A percentile compares a stretch with the other conserved stretches of the same genome.
Evolutionary conservation across 768 basidiomycete species (phyloP).

Genomic region (Paxillus ammoniavirescens): DNA sequence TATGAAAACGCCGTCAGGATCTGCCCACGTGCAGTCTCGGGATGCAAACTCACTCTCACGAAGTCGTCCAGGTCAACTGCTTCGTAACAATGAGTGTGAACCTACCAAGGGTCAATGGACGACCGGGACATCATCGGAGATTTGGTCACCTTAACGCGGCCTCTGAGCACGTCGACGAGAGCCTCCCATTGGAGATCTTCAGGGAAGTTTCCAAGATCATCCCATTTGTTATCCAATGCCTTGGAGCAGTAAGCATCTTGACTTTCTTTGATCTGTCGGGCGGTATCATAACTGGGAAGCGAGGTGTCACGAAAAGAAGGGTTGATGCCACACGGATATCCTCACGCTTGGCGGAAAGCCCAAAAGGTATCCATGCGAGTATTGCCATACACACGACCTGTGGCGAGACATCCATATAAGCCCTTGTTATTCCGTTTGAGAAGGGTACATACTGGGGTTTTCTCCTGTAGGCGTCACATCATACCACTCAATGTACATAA

Average conservation of each 20-base stretch:
- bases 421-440: neutral
- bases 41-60: slow-evolving; percentile 50
- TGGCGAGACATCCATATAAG: neutral
- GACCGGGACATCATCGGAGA: neutral
- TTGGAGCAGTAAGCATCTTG: slow-evolving; percentile 57
- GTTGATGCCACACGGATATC: neutral
- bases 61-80: slow-evolving; percentile 69
- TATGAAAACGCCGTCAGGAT: slow-evolving; percentile 1
- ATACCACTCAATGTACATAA: neutral
- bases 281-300: slow-evolving; percentile 45
- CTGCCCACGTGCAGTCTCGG: neutral
- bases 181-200: slow-evolving; percentile 73
- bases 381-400: slow-evolving; percentile 29
- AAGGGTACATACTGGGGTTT: slow-evolving; percentile 39
- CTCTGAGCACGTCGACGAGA: slow-evolving; percentile 80
- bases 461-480: slow-evolving; percentile 35
- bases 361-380: slow-evolving; percentile 49
- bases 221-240: slow-evolving; percentile 40
- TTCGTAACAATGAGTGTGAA: slow-evolving; percentile 46
- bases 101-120: slow-evolving; percentile 10
- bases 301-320: slow-evolving; percentile 1
- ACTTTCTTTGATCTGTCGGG: slow-evolving; percentile 47
- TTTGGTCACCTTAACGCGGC: slow-evolving; percentile 66
- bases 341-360: slow-evolving; percentile 52
- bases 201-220: slow-evolving; percentile 55